Conservation (phyloP, 2,329 filamentous ascomycete species). For the Talaromyces piceae region DNA sequence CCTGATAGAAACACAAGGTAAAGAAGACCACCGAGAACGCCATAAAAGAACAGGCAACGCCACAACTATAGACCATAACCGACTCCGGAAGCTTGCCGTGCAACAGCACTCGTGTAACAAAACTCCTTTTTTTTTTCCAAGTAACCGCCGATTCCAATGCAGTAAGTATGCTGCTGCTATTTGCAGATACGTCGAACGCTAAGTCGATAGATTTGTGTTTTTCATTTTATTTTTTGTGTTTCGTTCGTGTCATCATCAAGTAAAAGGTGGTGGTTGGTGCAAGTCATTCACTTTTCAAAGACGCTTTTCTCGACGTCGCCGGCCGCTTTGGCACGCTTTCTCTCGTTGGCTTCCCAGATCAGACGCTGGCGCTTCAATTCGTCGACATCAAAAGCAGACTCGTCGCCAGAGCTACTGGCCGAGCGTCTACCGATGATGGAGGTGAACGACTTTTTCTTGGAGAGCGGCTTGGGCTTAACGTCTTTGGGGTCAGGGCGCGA, state of each 20-base stretch:
- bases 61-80: neutral
- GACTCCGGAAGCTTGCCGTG: neutral
- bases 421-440: constrained; percentile 42
- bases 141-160: constrained; percentile 4
- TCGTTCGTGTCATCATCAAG: neutral
- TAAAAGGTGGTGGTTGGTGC: neutral
- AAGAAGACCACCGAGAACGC: no score
- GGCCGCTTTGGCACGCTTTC: constrained; percentile 17
- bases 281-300: neutral
- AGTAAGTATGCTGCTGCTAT: neutral
- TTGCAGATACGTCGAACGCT: neutral
- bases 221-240: no score
- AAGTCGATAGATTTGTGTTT: constrained; percentile 1
- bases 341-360: constrained; percentile 38
- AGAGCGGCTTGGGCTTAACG: constrained; percentile 19
- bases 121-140: constrained; percentile 8
- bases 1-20: no score
- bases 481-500: constrained; percentile 13
- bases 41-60: neutral
- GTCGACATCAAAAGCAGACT: constrained; percentile 42
- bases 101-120: neutral
- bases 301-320: neutral
- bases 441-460: constrained; percentile 47
- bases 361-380: constrained; percentile 42
- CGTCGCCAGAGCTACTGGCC: constrained; percentile 25